These are phyloP conservation scores for Colletotrichum lini DNA, from an alignment of 2,329 filamentous ascomycete genomes.

Conservation along the genomic window DNA sequence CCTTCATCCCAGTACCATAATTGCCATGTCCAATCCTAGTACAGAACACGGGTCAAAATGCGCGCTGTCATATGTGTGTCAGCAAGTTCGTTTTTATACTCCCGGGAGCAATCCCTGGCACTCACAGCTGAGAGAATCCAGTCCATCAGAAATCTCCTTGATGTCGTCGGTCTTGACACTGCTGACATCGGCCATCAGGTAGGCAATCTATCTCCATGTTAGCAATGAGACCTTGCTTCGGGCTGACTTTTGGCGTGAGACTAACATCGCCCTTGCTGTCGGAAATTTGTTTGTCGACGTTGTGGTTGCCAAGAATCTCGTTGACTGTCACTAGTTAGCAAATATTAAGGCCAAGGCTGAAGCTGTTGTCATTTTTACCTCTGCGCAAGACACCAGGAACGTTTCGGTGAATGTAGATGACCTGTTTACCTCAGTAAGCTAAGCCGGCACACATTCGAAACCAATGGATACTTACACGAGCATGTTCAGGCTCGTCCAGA, in stretches of 20 bases:
- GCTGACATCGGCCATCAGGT: constrained; percentile 98
- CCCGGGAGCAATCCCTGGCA: constrained; percentile 39
- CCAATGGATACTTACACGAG: constrained; percentile 71
- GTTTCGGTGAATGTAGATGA: constrained; percentile 98
- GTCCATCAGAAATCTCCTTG: constrained; percentile 85
- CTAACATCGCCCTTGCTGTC: constrained; percentile 91
- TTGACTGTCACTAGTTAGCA: constrained; percentile 74
- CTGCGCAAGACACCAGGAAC: constrained; percentile 93
- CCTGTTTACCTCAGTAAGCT: constrained; percentile 55
- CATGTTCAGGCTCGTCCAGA: constrained; percentile 89
- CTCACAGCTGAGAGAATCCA: constrained; percentile 87
- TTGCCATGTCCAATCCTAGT: constrained; percentile 49
- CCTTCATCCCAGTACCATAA: constrained; percentile 24
- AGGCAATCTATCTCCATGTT: constrained; percentile 74
- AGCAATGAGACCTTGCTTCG: constrained; percentile 27
- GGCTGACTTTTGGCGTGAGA: constrained; percentile 10
- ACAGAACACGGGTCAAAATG: constrained; percentile 64
- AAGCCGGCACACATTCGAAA: not conserved
- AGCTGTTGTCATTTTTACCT: constrained; percentile 59
- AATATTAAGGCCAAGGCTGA: not conserved
- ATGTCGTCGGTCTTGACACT: constrained; percentile 85
- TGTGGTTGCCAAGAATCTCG: constrained; percentile 93
- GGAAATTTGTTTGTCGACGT: constrained; percentile 98
- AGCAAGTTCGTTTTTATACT: constrained; percentile 10
- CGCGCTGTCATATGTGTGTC: constrained; percentile 51